A percentile compares a stretch with the other conserved stretches of the same genome.
These are phyloP conservation scores for Botrytis galanthina DNA, from an alignment of 2,329 filamentous ascomycete genomes.

Conservation along the genomic window DNA sequence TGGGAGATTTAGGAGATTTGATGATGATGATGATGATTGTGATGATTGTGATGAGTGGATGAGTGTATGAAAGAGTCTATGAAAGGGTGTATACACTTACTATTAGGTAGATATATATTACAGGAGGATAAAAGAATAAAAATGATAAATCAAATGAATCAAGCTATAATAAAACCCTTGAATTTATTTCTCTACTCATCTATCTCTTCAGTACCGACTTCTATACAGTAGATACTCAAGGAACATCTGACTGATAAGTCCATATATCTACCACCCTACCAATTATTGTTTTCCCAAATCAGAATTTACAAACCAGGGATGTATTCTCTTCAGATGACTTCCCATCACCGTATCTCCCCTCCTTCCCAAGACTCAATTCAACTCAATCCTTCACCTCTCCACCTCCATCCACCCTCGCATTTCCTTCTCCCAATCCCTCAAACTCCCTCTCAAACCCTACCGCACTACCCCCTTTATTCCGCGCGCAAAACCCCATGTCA, in stretches of 20 bases:
- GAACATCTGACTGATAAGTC: background rate
- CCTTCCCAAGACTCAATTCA: background rate
- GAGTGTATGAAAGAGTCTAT: background rate
- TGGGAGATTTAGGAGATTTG: too few relatives aligned
- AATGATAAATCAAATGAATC: too few relatives aligned
- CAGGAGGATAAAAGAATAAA: too few relatives aligned
- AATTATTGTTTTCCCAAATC: background rate
- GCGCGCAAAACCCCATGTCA: slow-evolving; percentile 18
- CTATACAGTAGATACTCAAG: background rate
- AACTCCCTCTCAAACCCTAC: slow-evolving; percentile 7
- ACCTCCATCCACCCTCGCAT: background rate
- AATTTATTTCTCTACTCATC: too few relatives aligned
- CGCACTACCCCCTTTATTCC: slow-evolving; percentile 5
- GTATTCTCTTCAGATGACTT: background rate
- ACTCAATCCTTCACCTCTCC: background rate
- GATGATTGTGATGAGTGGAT: too few relatives aligned
- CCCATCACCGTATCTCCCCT: background rate
- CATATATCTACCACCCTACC: background rate
- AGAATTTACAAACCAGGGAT: background rate
- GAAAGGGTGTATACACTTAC: background rate
- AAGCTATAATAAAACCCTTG: too few relatives aligned
- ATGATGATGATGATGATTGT: too few relatives aligned
- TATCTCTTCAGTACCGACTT: background rate
- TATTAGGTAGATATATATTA: too few relatives aligned
- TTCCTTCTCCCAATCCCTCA: background rate